Conservation (phyloP, 768 basidiomycete species). For the Russula griseocarnosa region DNA sequence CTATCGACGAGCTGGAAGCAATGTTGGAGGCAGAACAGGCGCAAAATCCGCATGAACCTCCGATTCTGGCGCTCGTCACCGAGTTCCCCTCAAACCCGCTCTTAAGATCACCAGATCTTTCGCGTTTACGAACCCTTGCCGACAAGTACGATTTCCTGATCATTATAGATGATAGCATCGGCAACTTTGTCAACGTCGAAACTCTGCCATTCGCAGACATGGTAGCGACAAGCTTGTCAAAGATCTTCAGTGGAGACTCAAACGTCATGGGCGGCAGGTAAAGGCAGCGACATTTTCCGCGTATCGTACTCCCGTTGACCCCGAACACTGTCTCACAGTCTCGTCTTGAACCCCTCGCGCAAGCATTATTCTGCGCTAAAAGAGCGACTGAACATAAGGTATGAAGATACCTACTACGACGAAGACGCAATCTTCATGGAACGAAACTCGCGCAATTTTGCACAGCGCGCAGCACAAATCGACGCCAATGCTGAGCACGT, state of each 20-base stretch:
- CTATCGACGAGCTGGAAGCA: slow-evolving; percentile 67
- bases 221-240: slow-evolving; percentile 86
- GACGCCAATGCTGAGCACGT: slow-evolving; percentile 79
- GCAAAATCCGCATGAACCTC: slow-evolving; percentile 46
- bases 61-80: slow-evolving; percentile 77
- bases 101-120: slow-evolving; percentile 76
- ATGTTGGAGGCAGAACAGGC: slow-evolving; percentile 49
- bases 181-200: slow-evolving; percentile 91
- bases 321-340: slow-evolving; percentile 42
- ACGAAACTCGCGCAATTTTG: slow-evolving; percentile 94
- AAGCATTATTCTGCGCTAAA: slow-evolving; percentile 68
- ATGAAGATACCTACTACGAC: slow-evolving; percentile 83
- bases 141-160: slow-evolving; percentile 86
- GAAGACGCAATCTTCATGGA: slow-evolving; percentile 97
- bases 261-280: slow-evolving; percentile 99
- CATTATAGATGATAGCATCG: slow-evolving; percentile 91
- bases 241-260: slow-evolving; percentile 90
- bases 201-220: slow-evolving; percentile 84
- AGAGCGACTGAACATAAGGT: slow-evolving; percentile 49
- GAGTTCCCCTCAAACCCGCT: slow-evolving; percentile 97
- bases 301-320: background rate
- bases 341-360: slow-evolving; percentile 80
- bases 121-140: slow-evolving; percentile 68
- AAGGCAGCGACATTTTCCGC: slow-evolving; percentile 29
- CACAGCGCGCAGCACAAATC: slow-evolving; percentile 65